Evolutionary conservation across 2,329 filamentous ascomycete species (phyloP).

Genomic region (Alternaria arbusti): DNA sequence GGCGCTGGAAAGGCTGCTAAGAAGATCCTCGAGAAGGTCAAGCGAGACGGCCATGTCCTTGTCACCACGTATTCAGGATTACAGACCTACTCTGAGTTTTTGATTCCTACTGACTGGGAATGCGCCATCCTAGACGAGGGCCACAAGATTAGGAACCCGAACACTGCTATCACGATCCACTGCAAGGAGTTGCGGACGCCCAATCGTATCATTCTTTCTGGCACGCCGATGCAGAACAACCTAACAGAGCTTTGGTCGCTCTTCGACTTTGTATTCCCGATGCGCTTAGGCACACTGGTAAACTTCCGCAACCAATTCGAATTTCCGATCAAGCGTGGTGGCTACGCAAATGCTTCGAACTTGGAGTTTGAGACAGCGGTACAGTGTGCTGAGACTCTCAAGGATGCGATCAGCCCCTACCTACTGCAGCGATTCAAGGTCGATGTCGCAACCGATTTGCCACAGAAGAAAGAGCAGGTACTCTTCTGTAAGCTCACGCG

Average conservation of each 20-base stretch:
- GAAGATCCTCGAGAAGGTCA: conserved; percentile 81
- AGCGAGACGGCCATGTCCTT: conserved; percentile 85
- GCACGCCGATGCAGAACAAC: conserved; percentile 98
- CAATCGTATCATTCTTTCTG: conserved; percentile 90
- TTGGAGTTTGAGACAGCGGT: conserved; percentile 92
- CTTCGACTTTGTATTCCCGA: conserved; percentile 97
- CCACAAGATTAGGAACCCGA: conserved; percentile 97
- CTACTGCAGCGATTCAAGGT: conserved; percentile 90
- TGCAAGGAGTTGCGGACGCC: conserved; percentile 92
- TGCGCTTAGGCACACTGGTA: conserved; percentile 89
- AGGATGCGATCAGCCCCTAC: conserved; percentile 92
- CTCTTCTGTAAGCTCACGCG: conserved; percentile 92
- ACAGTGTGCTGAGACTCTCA: conserved; percentile 90
- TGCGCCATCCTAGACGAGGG: conserved; percentile 96
- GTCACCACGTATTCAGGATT: conserved; percentile 96
- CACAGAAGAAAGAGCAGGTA: conserved; percentile 95
- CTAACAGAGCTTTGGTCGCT: conserved; percentile 93
- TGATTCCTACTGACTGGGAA: conserved; percentile 86
- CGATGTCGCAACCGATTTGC: conserved; percentile 91
- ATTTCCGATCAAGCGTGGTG: conserved; percentile 88
- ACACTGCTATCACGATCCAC: conserved; percentile 90
- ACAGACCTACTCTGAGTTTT: conserved; percentile 85
- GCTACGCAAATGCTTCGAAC: conserved; percentile 94
- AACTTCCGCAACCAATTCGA: conserved; percentile 93
- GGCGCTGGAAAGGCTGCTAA: conserved; percentile 73